Percentiles rank a stretch among this genome's conserved stretches.
These are phyloP conservation scores for Castanopsis chinensis DNA, from an alignment of 306 rosid genomes.

Conservation along the genomic window DNA sequence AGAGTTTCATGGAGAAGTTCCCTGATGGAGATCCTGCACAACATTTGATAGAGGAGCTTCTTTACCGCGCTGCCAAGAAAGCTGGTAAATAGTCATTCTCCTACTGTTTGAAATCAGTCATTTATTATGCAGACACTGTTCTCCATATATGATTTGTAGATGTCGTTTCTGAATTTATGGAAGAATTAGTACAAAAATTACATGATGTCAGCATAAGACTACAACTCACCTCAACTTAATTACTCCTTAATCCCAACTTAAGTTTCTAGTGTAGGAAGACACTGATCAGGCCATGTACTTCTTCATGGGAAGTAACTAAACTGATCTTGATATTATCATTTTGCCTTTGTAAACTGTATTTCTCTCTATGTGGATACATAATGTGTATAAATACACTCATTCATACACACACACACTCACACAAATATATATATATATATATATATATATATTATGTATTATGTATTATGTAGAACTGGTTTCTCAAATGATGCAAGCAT, in stretches of 20 bases:
- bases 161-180: neutral
- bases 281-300: neutral
- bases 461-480: no score
- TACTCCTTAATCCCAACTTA: neutral
- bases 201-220: neutral
- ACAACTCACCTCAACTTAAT: neutral
- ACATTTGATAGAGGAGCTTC: slow-evolving; percentile 99
- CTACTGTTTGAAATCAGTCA: slow-evolving; percentile 15
- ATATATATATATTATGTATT: no score
- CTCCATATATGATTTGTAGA: slow-evolving; percentile 10
- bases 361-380: no score
- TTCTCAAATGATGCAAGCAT: no score
- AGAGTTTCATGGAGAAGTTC: slow-evolving; percentile 92
- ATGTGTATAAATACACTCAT: no score
- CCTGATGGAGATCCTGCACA: slow-evolving; percentile 99
- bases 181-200: neutral
- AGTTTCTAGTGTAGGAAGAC: neutral
- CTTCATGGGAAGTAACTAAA: neutral
- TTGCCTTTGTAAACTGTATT: neutral
- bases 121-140: slow-evolving; percentile 13
- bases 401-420: no score
- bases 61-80: slow-evolving; percentile 94
- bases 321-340: neutral
- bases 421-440: no score
- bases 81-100: slow-evolving; percentile 58